Evolutionary conservation across 495 filamentous ascomycete species (phyloP), one percentile per base, ranked within the genome.

Genomic region (Hypoxylon rickii): DNA sequence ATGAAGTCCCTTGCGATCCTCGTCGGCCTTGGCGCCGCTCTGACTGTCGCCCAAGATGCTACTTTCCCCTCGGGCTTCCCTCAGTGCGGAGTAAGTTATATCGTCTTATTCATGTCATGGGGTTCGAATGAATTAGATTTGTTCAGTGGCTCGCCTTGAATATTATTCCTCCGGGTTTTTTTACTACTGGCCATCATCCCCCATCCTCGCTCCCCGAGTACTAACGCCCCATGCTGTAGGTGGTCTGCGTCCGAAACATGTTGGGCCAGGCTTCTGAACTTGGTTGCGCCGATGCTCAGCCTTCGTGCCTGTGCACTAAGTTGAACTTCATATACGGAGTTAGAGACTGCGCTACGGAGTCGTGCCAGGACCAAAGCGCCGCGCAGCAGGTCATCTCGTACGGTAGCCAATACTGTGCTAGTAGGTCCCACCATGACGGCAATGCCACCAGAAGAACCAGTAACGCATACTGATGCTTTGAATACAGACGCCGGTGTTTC

Each of bases 171-270:
- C n/a, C n/a, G n/a, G n/a, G n/a, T n/a, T n/a, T n/a, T n/a, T n/a
- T n/a, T n/a, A n/a, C n/a, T n/a, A n/a, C n/a, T n/a, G n/a, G n/a
- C n/a, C n/a, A n/a, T n/a, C n/a, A n/a, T n/a, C n/a, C n/a, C n/a
- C n/a, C n/a, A n/a, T n/a, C n/a, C n/a, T n/a, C n/a, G n/a, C n/a
- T n/a, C n/a, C n/a, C n/a, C n/a, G n/a, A n/a, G n/a, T 29, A 16
- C 53, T 69, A 20, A 69, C 47, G 18, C 3, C 13, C 0, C 32
- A n/a, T 18, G 10, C 36, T 37, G 57, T 45, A 93, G 89, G 73
- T 81, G 75, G 83, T 75, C 59, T 94, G 90, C 67, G 74, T 88
- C 64, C 76, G 54, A 73, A 89, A 87, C 79, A 92, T 94, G 88
- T 73, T 86, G 55, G 70, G 50, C 51, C 76, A 84, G 75, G 84